A percentile compares a stretch with the other conserved stretches of the same genome.
These are phyloP conservation scores for Diaporthe sp. DNA, from an alignment of 2,329 filamentous ascomycete species.

Conservation along the genomic window DNA sequence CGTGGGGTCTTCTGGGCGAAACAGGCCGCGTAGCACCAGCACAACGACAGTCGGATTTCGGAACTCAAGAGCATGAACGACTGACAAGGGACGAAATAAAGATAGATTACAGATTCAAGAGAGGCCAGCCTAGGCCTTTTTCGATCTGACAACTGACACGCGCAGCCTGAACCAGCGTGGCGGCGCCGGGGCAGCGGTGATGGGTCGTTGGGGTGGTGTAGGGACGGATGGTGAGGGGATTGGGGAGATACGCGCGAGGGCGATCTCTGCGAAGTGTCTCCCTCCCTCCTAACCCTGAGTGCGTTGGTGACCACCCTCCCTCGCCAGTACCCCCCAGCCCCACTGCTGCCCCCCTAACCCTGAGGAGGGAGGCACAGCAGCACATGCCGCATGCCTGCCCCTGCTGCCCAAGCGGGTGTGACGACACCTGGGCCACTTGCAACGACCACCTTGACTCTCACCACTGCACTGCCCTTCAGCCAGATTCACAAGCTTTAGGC, in stretches of 20 bases:
- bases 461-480: not conserved
- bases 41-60: conserved; percentile 28
- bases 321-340: not conserved
- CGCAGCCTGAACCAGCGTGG: conserved; percentile 1
- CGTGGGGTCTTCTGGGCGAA: conserved; percentile 26
- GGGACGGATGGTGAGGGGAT: not conserved
- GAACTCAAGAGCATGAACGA: conserved; percentile 8
- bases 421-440: conserved; percentile 17
- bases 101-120: conserved; percentile 14
- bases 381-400: conserved; percentile 9
- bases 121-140: not conserved
- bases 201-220: not conserved
- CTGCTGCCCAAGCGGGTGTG: conserved; percentile 13
- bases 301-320: not conserved
- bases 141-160: conserved; percentile 15
- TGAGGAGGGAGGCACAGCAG: not conserved
- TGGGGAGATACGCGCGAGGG: not conserved
- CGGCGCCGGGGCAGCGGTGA: not conserved
- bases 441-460: conserved; percentile 2
- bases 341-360: not conserved
- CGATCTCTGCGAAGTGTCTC: not conserved
- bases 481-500: conserved; percentile 14
- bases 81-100: conserved; percentile 22
- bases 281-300: not conserved
- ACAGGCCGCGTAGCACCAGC: conserved; percentile 20